Evolutionary conservation across 2,329 filamentous ascomycete genomes (phyloP), one percentile per base, ranked within the genome.

Genomic region (Biscogniauxia mediterranea): DNA sequence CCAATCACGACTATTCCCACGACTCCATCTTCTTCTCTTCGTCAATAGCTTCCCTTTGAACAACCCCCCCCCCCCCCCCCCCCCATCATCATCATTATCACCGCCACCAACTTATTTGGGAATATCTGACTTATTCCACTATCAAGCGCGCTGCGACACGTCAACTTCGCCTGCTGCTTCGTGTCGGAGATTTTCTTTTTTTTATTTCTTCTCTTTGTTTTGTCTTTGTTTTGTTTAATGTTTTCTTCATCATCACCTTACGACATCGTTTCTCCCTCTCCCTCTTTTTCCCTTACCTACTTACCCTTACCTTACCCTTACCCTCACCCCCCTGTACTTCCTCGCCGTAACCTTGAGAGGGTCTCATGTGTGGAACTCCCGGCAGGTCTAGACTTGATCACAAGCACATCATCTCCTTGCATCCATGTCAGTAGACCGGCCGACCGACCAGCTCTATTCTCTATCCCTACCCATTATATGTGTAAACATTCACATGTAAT

Each of bases 1-100:
- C 77, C 77, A 78, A 79, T 79, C 64, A 72, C 61, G 38, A 64
- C 58, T 58, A 53, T 58, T 57, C 56, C 58, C 65, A 53, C 58
- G 50, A 62, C 66, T 66, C 66, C 66, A 64, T 64, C 58, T 63
- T 59, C 25, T 59, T 57, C 59, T 11, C 38, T 46, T 17, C n/a
- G 32, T 11, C 32, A n/a, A 46, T 46, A 46, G 38, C 13, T 32
- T 32, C 28, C 28, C 28, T 32, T 32, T 32, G 3, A 32, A n/a
- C n/a, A n/a, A n/a, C n/a, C n/a, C 7, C 28, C 28, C 56, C 59
- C 58, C 23, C 56, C 55, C 25, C 55, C 21, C 11, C 17, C 17
- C 19, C 2, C n/a, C 54, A 23, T 23, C 5, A 23, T 23, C 23
- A 23, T 23, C 23, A 23, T 5, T 5, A 23, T 5, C 23, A 23